Conservation (phyloP, 2,329 filamentous ascomycete genomes). For the Dryadomyces quercivorus region DNA sequence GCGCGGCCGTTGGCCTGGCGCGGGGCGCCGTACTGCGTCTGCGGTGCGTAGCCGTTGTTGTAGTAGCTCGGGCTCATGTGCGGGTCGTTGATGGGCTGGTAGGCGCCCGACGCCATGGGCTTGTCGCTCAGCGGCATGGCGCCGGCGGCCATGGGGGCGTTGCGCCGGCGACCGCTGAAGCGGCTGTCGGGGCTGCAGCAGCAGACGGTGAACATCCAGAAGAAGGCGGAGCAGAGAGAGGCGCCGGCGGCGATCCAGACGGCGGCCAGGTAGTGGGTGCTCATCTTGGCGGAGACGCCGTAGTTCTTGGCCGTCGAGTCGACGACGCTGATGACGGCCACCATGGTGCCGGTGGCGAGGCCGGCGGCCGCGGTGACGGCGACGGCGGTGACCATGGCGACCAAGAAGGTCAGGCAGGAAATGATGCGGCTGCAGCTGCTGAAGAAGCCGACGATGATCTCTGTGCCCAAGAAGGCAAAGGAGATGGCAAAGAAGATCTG, state of each 20-base stretch:
- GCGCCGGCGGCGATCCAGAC: slow-evolving; percentile 76
- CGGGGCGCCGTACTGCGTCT: slow-evolving; percentile 20
- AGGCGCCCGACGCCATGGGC: slow-evolving; percentile 27
- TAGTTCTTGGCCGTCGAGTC: slow-evolving; percentile 57
- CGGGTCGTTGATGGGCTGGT: slow-evolving; percentile 32
- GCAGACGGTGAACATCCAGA: slow-evolving; percentile 88
- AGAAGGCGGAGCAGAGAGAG: slow-evolving; percentile 61
- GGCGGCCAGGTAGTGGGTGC: slow-evolving; percentile 55
- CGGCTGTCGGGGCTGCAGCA: slow-evolving; percentile 62
- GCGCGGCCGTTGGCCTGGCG: slow-evolving; percentile 29
- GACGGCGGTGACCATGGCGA: slow-evolving; percentile 57
- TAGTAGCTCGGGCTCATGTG: slow-evolving; percentile 24
- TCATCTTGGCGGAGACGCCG: slow-evolving; percentile 54
- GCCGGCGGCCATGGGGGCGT: slow-evolving; percentile 15
- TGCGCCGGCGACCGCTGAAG: slow-evolving; percentile 15
- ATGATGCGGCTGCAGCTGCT: slow-evolving; percentile 73
- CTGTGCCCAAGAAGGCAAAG: slow-evolving; percentile 53
- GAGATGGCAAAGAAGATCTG: slow-evolving; percentile 69
- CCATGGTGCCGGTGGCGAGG: slow-evolving; percentile 64
- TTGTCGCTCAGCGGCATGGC: slow-evolving; percentile 35
- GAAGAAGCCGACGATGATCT: slow-evolving; percentile 68
- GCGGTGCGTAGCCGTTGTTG: slow-evolving; percentile 19
- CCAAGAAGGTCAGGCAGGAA: slow-evolving; percentile 69
- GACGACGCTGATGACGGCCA: slow-evolving; percentile 56
- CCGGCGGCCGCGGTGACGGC: slow-evolving; percentile 55